Evolutionary conservation across 2,329 filamentous ascomycete genomes (phyloP).

Genomic region (Aureobasidium sp.): DNA sequence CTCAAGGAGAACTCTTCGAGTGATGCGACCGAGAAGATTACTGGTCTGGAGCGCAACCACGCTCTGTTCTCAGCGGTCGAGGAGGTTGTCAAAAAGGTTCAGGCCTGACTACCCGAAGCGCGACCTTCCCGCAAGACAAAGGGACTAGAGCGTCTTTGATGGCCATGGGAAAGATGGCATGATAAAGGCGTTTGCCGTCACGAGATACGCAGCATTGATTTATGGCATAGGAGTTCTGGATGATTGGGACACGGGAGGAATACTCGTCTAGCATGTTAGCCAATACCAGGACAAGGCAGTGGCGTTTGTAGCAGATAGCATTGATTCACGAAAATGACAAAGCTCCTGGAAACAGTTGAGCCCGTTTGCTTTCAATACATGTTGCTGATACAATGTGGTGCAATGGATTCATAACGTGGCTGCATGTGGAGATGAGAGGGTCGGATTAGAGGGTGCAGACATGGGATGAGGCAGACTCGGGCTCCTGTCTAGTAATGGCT

Average conservation of each 20-base stretch:
- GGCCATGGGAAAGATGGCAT: too few species aligned
- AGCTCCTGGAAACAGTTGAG: constrained; percentile 15
- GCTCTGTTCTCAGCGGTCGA: constrained; percentile 71
- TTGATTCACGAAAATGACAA: constrained; percentile 7
- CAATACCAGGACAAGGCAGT: not conserved
- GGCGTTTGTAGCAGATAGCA: constrained; percentile 13
- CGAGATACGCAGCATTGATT: constrained; percentile 13
- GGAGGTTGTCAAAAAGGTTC: constrained; percentile 74
- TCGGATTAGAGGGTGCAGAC: too few species aligned
- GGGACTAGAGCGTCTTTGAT: constrained; percentile 7
- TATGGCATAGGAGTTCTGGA: constrained; percentile 7
- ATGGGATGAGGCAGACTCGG: too few species aligned
- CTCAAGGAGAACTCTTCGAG: constrained; percentile 67
- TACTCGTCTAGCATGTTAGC: not conserved
- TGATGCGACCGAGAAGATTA: constrained; percentile 72
- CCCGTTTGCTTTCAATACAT: not conserved
- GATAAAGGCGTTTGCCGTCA: not conserved
- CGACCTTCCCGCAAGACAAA: not conserved
- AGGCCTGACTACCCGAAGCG: constrained; percentile 33
- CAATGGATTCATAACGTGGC: not conserved
- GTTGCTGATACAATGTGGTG: not conserved
- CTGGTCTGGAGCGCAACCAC: constrained; percentile 68
- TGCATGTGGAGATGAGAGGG: not conserved
- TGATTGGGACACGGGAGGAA: not conserved
- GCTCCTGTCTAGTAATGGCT: too few species aligned